Base-by-base conservation (phyloP, 2,329 filamentous ascomycete genomes). In the Ilyonectria robusta region DNA sequence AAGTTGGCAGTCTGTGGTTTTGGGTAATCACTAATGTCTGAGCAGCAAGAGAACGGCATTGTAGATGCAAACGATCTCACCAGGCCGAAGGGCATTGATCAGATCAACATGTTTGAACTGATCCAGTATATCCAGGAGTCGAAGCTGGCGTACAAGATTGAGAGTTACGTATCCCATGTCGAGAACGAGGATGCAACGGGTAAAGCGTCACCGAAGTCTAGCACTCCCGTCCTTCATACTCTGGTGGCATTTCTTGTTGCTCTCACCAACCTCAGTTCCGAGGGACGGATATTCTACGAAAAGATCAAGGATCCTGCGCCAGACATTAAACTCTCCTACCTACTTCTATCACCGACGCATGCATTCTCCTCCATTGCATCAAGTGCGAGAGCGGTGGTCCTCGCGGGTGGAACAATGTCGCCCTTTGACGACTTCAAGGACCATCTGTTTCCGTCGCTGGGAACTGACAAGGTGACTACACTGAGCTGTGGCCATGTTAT, bases 401-500 rank as follows among this genome's bases (percentile, higher is more conserved):
- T 99, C 4, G 96, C 95, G 0, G 96, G 96, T 65, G 96, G 96
- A 23, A 99, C 96, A 29, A 98, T 99, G 96, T 97, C 96, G 2
- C 96, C 96, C 0, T 97, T 98, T 84, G 89, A 92, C 26, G 96
- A 98, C 81, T 99, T 97, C 80, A 91, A 88, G 40, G 87, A 92
- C 4, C 93, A 98, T 74, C 85, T 99, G 0, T 96, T 99, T 69
- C 93, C 95, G 0, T 92, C 93, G 55, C 80, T 97, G 0, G 78
- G 88, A 0, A 72, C 85, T 1, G 80, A 84, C 0, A 89, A 89
- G 63, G 87, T 98, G 50, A 91, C 87, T 10, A 97, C 93, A 0
- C 88, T 98, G 33, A 98, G 94, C 72, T 99, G 95, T 78, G 95
- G 94, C 0, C 96, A 99, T 80, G 95, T 99, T 51, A 97, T 99